phyloP scores from a whole-genome alignment of 345 rosid genomes.

The Cardamine chenopodiifolia region DNA sequence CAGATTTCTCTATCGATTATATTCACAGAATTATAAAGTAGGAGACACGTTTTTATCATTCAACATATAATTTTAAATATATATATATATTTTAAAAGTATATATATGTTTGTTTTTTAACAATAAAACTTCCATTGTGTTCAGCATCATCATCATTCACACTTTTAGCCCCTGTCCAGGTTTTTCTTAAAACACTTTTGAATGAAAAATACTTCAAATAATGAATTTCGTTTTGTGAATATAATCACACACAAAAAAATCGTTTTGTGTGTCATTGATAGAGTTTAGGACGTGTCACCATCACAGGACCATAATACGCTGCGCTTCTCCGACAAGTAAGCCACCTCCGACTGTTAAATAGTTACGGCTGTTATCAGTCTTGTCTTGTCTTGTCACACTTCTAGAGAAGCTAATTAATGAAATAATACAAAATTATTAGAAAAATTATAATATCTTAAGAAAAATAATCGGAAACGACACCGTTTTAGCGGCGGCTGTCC shows the following conservation, averaged over 20 bases:
- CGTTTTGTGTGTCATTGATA: constrained; percentile 1
- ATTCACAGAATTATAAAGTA: neutral
- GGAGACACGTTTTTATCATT: neutral
- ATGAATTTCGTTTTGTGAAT: constrained; percentile 11
- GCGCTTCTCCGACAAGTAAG: constrained; percentile 18
- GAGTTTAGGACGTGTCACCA: constrained; percentile 14
- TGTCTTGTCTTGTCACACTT: constrained; percentile 34
- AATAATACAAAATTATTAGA: neutral
- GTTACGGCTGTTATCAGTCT: constrained; percentile 26
- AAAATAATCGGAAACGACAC: too few species aligned
- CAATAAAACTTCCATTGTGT: neutral
- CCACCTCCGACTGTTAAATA: constrained; percentile 22
- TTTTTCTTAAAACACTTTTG: neutral
- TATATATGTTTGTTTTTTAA: too few species aligned
- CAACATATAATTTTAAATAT: too few species aligned
- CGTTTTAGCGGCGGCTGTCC: constrained; percentile 32
- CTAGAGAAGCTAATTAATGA: neutral
- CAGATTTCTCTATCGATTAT: neutral
- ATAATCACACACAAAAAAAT: too few species aligned
- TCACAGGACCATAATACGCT: constrained; percentile 30
- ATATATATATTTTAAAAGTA: neutral
- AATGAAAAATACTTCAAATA: neutral
- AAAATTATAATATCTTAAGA: too few species aligned
- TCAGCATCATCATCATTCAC: too few species aligned
- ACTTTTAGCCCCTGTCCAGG: neutral